Conservation (phyloP, 2,329 filamentous ascomycete genomes). For the Didymella keratinophila region DNA sequence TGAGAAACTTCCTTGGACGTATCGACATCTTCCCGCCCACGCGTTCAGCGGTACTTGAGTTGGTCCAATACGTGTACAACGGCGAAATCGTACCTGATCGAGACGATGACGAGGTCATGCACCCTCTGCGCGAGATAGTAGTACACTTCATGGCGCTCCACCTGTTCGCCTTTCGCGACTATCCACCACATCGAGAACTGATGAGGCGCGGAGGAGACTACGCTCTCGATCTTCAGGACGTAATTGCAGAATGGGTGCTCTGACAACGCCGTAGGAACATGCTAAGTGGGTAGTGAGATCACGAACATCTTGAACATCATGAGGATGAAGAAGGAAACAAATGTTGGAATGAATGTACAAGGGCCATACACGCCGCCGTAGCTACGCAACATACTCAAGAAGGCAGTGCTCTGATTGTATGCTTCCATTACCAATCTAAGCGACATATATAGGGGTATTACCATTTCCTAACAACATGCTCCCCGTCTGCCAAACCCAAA, state of each 20-base stretch:
- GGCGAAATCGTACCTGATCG: background rate
- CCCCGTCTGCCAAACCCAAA: constrained; percentile 13
- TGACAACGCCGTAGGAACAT: no score
- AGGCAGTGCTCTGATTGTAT: background rate
- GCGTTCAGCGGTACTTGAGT: background rate
- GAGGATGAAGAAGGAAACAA: background rate
- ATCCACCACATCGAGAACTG: background rate
- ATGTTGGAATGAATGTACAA: background rate
- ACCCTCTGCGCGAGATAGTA: background rate
- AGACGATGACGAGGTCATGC: background rate
- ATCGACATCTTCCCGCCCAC: background rate
- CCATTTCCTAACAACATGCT: constrained; percentile 16
- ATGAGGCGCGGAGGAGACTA: background rate
- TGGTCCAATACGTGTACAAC: background rate
- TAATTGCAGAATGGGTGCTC: background rate
- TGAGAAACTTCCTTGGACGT: background rate
- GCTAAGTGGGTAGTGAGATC: background rate
- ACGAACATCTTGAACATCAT: no score
- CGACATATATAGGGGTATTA: constrained; percentile 22
- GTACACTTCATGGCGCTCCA: background rate
- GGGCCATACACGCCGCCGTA: background rate
- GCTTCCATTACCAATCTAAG: constrained; percentile 18
- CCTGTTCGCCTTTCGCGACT: background rate
- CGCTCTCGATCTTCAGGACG: background rate
- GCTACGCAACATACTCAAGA: background rate